Evolutionary conservation across 2,329 filamentous ascomycete genomes (phyloP).

Genomic region (Alternaria incomplexa): DNA sequence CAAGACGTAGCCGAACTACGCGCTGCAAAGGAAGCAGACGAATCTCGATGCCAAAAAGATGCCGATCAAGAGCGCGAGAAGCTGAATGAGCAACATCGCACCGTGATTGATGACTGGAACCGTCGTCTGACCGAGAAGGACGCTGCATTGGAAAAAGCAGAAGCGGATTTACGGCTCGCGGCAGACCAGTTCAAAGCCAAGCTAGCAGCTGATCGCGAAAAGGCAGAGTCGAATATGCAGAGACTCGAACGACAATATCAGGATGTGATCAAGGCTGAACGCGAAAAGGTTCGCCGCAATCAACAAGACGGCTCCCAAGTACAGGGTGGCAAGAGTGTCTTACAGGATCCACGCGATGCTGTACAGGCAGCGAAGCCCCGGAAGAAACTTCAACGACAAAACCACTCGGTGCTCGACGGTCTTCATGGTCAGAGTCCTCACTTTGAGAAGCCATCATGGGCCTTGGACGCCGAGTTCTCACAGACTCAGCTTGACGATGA

Average conservation of each 20-base stretch:
- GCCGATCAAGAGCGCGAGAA: not conserved
- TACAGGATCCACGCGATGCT: not conserved
- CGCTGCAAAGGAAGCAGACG: conserved; percentile 4
- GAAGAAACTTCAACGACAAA: conserved; percentile 30
- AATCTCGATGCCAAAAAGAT: conserved; percentile 6
- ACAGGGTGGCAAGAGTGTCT: not conserved
- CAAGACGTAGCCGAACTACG: conserved; percentile 14
- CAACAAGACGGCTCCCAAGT: not conserved
- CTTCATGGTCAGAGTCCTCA: not conserved
- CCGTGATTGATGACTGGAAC: conserved; percentile 12
- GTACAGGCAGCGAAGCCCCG: conserved; percentile 5
- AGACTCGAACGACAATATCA: not conserved
- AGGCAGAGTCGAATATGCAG: not conserved
- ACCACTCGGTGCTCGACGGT: conserved; percentile 13
- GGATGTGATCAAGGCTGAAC: not conserved
- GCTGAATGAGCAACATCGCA: conserved; percentile 1
- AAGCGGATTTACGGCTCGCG: conserved; percentile 16
- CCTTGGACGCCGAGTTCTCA: not conserved
- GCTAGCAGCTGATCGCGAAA: conserved; percentile 20
- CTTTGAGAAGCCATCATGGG: not conserved
- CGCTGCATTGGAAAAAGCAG: conserved; percentile 16
- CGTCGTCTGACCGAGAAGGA: conserved; percentile 15
- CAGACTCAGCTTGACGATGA: not conserved
- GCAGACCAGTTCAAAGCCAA: conserved; percentile 18
- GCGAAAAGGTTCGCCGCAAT: not conserved